These are phyloP conservation scores for Lecanicillium sp. DNA, from an alignment of 2,329 filamentous ascomycete genomes.

Conservation along the genomic window DNA sequence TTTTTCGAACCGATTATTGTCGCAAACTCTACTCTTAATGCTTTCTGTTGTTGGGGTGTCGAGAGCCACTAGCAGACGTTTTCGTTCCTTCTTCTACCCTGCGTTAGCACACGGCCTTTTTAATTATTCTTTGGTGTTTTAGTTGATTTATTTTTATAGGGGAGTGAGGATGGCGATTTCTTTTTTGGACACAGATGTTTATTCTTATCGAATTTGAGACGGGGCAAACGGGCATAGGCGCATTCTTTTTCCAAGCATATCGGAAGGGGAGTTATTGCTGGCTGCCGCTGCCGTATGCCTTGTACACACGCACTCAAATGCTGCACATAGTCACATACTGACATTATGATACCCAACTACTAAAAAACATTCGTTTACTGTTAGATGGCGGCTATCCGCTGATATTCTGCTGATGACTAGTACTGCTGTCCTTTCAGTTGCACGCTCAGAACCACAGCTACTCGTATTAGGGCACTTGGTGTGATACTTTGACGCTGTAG, in stretches of 20 bases:
- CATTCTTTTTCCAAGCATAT: conserved; percentile 1
- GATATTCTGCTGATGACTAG: too few species aligned
- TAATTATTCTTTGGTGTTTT: neutral
- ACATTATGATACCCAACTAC: conserved; percentile 14
- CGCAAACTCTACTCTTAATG: conserved; percentile 5
- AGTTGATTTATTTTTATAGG: conserved; percentile 2
- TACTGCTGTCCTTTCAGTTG: too few species aligned
- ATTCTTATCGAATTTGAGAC: neutral
- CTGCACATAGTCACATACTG: conserved; percentile 6
- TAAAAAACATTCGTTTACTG: conserved; percentile 6
- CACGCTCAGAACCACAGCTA: too few species aligned
- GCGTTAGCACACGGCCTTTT: neutral
- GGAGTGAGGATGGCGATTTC: neutral
- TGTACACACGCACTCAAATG: neutral
- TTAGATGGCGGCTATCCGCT: too few species aligned
- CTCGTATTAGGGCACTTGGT: too few species aligned
- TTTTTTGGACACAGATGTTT: neutral
- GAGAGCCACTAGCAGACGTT: neutral
- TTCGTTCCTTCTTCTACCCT: neutral
- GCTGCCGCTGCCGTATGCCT: neutral
- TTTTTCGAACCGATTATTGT: neutral
- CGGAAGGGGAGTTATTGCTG: neutral
- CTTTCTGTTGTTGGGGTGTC: neutral
- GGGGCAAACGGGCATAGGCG: too few species aligned
- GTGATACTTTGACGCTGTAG: too few species aligned